Evolutionary conservation across 345 rosid genomes (phyloP).

Genomic region (Aquilaria yunnanensis): DNA sequence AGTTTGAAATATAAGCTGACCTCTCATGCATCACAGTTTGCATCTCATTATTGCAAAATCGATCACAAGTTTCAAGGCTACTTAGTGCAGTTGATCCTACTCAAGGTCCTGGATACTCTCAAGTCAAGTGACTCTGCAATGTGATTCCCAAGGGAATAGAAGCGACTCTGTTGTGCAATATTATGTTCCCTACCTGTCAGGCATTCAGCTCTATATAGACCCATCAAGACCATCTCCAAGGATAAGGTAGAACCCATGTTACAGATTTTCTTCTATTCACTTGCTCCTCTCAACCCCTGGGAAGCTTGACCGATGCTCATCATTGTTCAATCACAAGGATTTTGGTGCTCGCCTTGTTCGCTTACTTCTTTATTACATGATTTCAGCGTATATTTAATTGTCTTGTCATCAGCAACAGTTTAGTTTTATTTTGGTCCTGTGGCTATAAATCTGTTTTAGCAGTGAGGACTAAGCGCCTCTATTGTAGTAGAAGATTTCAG

Average conservation of each 20-base stretch:
- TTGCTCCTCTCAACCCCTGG: background rate
- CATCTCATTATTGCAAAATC: conserved; percentile 57
- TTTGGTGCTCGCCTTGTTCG: too few relatives aligned
- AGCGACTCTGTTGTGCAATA: conserved; percentile 74
- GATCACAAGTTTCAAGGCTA: conserved; percentile 56
- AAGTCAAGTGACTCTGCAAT: conserved; percentile 66
- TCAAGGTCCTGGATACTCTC: conserved; percentile 51
- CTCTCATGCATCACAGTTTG: conserved; percentile 43
- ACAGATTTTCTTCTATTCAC: background rate
- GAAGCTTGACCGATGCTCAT: background rate
- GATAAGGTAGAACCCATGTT: conserved; percentile 38
- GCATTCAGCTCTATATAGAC: conserved; percentile 73
- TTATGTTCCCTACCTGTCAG: conserved; percentile 89
- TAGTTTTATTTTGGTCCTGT: too few relatives aligned
- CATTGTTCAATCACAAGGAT: too few relatives aligned
- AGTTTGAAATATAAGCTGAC: conserved; percentile 17
- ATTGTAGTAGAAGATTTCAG: too few relatives aligned
- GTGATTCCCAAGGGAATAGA: conserved; percentile 62
- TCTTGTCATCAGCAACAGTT: too few relatives aligned
- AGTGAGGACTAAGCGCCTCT: too few relatives aligned
- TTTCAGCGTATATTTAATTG: too few relatives aligned
- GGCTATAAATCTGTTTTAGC: too few relatives aligned
- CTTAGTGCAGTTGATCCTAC: conserved; percentile 46
- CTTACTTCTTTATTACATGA: too few relatives aligned
- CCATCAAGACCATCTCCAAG: conserved; percentile 35